Conservation (phyloP, 1,284 basidiomycete genomes). For the Sporisorium sorghi region DNA sequence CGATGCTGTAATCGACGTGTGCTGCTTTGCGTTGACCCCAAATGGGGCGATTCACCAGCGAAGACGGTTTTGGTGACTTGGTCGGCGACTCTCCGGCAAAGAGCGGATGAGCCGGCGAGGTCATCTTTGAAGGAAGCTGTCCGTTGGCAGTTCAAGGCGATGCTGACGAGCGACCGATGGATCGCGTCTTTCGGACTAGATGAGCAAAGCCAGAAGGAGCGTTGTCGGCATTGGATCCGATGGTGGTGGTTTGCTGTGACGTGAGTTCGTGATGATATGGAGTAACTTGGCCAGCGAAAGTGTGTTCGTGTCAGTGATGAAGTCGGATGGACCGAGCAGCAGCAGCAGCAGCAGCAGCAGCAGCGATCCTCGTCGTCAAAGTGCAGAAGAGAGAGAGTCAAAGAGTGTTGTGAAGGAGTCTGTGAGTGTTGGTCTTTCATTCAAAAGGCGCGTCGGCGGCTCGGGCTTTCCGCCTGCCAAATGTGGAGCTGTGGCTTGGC, state of each 20-base stretch:
- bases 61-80: slow-evolving; percentile 38
- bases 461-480: neutral
- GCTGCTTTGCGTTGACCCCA: slow-evolving; percentile 48
- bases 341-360: too few species aligned
- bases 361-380: too few species aligned
- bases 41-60: slow-evolving; percentile 49
- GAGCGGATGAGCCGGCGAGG: slow-evolving; percentile 45
- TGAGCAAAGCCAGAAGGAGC: too few species aligned
- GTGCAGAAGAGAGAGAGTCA: neutral
- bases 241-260: neutral
- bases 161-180: neutral
- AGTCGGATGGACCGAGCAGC: neutral
- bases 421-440: slow-evolving; percentile 7
- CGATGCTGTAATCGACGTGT: slow-evolving; percentile 35
- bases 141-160: neutral
- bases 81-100: slow-evolving; percentile 47
- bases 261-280: neutral
- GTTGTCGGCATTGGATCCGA: slow-evolving; percentile 12
- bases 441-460: slow-evolving; percentile 2
- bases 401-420: neutral
- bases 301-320: neutral
- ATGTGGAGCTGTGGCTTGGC: slow-evolving; percentile 3
- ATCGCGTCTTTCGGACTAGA: neutral
- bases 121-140: slow-evolving; percentile 14
- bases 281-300: neutral